phyloP scores from a whole-genome alignment of 257 asterid genomes.

The Solanum virginianum region DNA sequence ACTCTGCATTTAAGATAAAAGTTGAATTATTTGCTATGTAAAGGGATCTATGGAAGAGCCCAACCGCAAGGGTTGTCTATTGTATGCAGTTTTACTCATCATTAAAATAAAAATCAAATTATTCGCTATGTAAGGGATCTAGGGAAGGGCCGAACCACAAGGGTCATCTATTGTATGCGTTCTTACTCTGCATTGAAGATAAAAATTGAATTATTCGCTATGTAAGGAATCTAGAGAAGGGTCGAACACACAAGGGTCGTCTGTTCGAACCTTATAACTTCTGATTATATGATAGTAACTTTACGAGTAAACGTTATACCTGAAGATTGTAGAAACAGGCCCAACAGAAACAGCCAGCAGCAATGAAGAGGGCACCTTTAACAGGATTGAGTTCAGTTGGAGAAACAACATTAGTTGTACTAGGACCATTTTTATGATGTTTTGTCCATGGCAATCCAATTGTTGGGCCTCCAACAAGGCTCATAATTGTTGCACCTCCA shows the following conservation, averaged over 20 bases:
- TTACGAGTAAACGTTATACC: conserved; percentile 4
- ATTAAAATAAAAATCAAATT: no score
- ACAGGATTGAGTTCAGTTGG: conserved; percentile 17
- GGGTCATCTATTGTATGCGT: background rate
- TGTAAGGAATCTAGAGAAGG: no score
- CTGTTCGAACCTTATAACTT: background rate
- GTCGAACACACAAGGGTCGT: background rate
- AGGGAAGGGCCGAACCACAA: no score
- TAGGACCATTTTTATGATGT: background rate
- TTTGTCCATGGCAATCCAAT: conserved; percentile 55
- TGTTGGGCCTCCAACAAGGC: conserved; percentile 31
- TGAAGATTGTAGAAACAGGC: conserved; percentile 50
- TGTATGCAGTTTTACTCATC: no score
- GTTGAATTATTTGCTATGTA: no score
- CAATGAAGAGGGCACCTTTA: conserved; percentile 49
- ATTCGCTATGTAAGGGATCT: background rate
- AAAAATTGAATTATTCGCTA: rapidly evolving
- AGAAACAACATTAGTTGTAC: background rate
- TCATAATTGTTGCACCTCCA: conserved; percentile 77
- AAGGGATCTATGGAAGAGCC: no score
- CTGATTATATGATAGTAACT: background rate
- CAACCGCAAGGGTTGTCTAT: no score
- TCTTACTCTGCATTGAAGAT: background rate
- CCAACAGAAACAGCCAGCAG: conserved; percentile 31
- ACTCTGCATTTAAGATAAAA: no score